Percentiles rank a stretch among this genome's conserved stretches.
Conservation (phyloP, 2,329 filamentous ascomycete genomes). For the Ophiostoma quercus region DNA sequence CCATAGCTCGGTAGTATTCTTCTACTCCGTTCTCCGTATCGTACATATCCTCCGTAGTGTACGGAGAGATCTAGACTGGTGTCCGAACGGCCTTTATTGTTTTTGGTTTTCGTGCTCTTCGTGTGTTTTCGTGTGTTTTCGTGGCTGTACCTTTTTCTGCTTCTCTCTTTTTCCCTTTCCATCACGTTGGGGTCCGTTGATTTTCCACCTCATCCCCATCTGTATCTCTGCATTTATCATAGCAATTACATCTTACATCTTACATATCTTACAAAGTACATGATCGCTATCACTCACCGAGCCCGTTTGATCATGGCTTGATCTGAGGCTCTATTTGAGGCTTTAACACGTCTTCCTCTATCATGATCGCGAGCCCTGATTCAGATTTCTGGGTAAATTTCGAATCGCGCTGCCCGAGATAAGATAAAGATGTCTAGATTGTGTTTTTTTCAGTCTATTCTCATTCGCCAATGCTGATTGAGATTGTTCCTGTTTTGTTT, state of each 20-base stretch:
- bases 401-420: neutral
- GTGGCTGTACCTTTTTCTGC: neutral
- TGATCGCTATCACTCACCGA: neutral
- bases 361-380: neutral
- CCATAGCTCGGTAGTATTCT: slow-evolving; percentile 3
- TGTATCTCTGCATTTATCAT: neutral
- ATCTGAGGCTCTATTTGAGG: neutral
- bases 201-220: too few relatives aligned
- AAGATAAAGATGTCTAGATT: neutral
- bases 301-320: neutral
- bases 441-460: neutral
- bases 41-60: neutral
- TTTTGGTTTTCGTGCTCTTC: neutral
- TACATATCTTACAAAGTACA: too few relatives aligned
- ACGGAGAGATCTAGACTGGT: slow-evolving; percentile 3
- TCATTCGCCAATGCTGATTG: neutral
- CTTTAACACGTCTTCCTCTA: neutral
- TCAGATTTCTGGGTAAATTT: neutral
- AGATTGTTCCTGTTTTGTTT: neutral
- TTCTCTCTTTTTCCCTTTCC: neutral
- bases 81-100: neutral
- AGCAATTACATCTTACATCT: neutral
- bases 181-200: too few relatives aligned
- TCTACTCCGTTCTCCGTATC: slow-evolving; percentile 8
- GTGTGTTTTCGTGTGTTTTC: neutral